Evolutionary conservation across 306 rosid genomes (phyloP).

Genomic region (Fragaria vesca): DNA sequence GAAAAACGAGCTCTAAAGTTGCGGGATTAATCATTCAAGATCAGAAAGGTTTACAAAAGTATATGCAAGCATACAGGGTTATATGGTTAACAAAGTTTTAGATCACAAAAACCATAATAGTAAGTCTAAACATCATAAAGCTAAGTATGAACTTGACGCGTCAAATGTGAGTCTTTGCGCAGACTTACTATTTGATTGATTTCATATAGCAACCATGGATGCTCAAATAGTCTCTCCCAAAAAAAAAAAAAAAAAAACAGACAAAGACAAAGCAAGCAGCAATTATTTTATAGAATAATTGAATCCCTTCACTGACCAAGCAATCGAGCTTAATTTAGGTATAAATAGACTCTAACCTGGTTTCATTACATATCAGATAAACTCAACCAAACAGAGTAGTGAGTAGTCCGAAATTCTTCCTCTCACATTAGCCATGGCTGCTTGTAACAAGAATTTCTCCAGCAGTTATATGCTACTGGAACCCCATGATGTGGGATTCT

Average conservation of each 20-base stretch:
- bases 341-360: background rate
- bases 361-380: background rate
- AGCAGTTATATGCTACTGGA: slow-evolving; percentile 52
- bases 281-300: background rate
- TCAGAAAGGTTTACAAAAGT: too few species aligned
- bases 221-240: background rate
- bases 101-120: background rate
- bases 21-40: too few species aligned
- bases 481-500: slow-evolving; percentile 47
- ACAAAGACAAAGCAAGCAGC: background rate
- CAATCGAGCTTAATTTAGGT: background rate
- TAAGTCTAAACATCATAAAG: background rate
- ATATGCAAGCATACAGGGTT: too few species aligned
- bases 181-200: background rate
- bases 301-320: background rate
- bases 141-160: background rate
- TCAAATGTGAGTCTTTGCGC: background rate
- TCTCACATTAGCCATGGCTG: background rate
- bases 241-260: too few species aligned
- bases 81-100: too few species aligned
- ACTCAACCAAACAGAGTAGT: background rate
- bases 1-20: too few species aligned
- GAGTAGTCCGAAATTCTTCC: background rate
- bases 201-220: background rate
- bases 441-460: slow-evolving; percentile 45